Base-by-base conservation (phyloP, 2,329 filamentous ascomycete species). In the Colletotrichum camelliae region DNA sequence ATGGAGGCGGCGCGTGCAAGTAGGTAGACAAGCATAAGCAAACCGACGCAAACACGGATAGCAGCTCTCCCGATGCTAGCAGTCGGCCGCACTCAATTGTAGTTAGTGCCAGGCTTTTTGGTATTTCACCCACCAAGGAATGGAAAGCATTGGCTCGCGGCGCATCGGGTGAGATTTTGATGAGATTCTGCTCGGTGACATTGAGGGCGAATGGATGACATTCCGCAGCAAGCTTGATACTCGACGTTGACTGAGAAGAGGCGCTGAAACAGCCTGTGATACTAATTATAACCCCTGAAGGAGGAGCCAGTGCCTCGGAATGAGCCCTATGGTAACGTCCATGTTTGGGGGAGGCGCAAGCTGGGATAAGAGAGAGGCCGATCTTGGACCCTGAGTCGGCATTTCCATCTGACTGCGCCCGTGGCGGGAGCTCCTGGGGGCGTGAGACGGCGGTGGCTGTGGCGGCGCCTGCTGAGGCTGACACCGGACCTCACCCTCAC, bases 211-310 rank as follows among this genome's bases (percentile, higher is more conserved):
- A 55, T 60, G n/a, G 29, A 55, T 27, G 57, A 33, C 62, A 64
- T 37, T 33, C 27, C 18, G 37, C 39, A 16, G 58, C 57, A 52
- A 37, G n/a, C 15, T 67, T 67, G 66, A 64, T 21, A 57, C 66
- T 70, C 39, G 52, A 62, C 13, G 39, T 67, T 24, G 62, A 75
- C 8, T 27, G 31, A 64, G 33, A 16, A 13, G 37, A 29, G 37
- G 48, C 27, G 67, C 57, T 75, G 73, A 75, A 75, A 75, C 73
- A 43, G 43, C 27, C 43, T 21, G 70, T 75, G 69, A 67, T 67
- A 62, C 69, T 72, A 64, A 72, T 31, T 27, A 58, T 35, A 62
- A 61, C 61, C 61, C 69, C 72, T 72, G 69, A 39, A 43, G 48
- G 24, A 61, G 61, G 62, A 39, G 52, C 55, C 68, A 62, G 31